Base-by-base conservation (phyloP, 495 filamentous ascomycete species). In the Penicillium lividum region DNA sequence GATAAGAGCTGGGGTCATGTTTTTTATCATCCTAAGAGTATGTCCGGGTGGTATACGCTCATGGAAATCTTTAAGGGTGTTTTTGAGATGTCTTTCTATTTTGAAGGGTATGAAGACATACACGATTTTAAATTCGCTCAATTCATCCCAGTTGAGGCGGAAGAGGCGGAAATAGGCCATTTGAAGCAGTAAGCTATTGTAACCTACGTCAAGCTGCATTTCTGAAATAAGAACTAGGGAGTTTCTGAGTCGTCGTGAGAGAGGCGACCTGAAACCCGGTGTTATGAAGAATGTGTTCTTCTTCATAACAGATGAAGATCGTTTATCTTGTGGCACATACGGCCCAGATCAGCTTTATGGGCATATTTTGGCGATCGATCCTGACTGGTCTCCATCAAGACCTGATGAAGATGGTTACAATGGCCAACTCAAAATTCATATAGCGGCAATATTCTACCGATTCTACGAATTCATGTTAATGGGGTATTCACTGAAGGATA, bases 1-100 rank as follows among this genome's bases (percentile, higher is more conserved):
- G 53, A 56, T 47, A 56, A 56, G 43, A 56, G 43, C 29, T 56
- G 43, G 43, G 53, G 53, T 15, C 48, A 11, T 48, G 29, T 56
- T 5, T 56, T 56, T 10, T 56, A 56, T 34, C 43, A 56, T 48
- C 53, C 25, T 13, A 46, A 44, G 5, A 7, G 5, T 9, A 34
- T 34, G 33, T 7, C 33, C 7, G 8, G 33, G 11, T 10, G 6
- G 33, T 7, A 34, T 34, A 10, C 9, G 33, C 11, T 34, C 11
- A 34, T 9, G 33, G 33, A 8, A 3, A 0, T 34, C 9, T 34
- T 34, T 11, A 34, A 8, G 7, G 33, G 8, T 3, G 33, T 34
- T 10, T 10, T 34, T 34, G 33, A 34, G 33, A 34, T 34, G 33
- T 8, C 33, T 11, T 34, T 34, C 0, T 34, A 8, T 34, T 34